These are phyloP conservation scores for Hyphodiscus hymeniophilus DNA, from an alignment of 495 filamentous ascomycete species.

Conservation along the genomic window DNA sequence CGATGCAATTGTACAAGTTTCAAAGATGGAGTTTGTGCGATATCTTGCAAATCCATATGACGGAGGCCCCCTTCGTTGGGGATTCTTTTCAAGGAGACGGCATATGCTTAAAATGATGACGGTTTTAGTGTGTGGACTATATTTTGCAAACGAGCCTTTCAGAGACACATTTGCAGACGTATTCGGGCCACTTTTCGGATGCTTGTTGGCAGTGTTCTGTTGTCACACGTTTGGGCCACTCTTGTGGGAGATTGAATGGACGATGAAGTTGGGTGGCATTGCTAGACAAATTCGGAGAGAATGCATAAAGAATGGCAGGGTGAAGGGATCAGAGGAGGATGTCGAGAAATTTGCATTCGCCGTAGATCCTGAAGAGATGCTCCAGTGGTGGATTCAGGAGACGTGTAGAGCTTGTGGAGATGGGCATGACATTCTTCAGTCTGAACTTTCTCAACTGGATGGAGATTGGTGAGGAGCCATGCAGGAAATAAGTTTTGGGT, in stretches of 20 bases:
- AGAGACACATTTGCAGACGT: not conserved
- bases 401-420: conserved; percentile 2
- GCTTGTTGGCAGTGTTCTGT: not conserved
- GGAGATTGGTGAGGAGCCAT: conserved; percentile 3
- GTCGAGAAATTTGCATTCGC: conserved; percentile 4
- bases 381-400: conserved; percentile 6
- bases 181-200: not conserved
- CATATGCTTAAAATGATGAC: not conserved
- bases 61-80: conserved; percentile 2
- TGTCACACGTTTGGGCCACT: not conserved
- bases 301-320: conserved; percentile 8
- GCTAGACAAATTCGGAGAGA: conserved; percentile 7
- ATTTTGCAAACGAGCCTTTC: not conserved
- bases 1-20: not conserved
- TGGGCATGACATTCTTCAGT: conserved; percentile 3
- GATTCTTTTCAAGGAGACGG: conserved; percentile 5
- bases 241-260: conserved; percentile 4
- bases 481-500: not conserved
- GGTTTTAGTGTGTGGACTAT: not conserved
- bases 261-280: conserved; percentile 6
- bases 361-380: conserved; percentile 7
- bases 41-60: conserved; percentile 9
- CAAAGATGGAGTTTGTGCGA: conserved; percentile 1
- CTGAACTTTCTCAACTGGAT: conserved; percentile 7
- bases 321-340: conserved; percentile 5